Evolutionary conservation across 2,329 filamentous ascomycete genomes (phyloP), one percentile per base, ranked within the genome.

Genomic region (Ophiostoma himal-ulmi): DNA sequence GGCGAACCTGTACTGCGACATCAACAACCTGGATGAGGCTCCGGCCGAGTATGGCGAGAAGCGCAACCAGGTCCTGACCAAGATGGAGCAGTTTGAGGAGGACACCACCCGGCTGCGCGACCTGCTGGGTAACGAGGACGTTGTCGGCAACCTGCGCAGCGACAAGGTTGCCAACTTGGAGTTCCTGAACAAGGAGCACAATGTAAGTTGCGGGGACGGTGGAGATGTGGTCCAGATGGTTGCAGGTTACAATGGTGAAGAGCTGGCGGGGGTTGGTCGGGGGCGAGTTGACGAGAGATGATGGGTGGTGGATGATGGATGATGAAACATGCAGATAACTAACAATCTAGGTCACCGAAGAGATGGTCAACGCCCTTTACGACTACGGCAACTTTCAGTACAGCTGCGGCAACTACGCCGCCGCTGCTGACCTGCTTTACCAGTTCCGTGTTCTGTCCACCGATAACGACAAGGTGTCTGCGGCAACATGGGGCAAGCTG

Each of bases 101-200:
- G 91, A 94, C 79, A 97, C 92, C 74, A 88, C 87, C 81, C 94
- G 94, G 84, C 94, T 99, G 76, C 90, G 90, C 74, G 91, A 93
- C 78, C 85, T 99, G 72, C 83, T 99, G 77, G 91, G 90, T 73
- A 89, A 95, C 78, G 92, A 96, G 78, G 92, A 93, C 75, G 95
- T 99, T 64, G 91, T 98, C 75, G 91, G 89, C 75, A 94, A 94
- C 79, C 85, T 99, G 78, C 87, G 95, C 76, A 95, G 91, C 80
- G 95, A 99, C 86, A 99, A 99, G 86, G 92, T 94, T 79, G 94
- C 94, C 82, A 99, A 99, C 85, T 90, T 99, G 89, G 93, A 94
- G 80, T 99, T 94, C 80, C 83, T 99, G 75, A 96, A 98, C 86
- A 95, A 97, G 82, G 91, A 95, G 78, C 94, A 99, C 82, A 92